phyloP scores from a whole-genome alignment of 2,329 filamentous ascomycete species.

The Ceratocystis destructans region DNA sequence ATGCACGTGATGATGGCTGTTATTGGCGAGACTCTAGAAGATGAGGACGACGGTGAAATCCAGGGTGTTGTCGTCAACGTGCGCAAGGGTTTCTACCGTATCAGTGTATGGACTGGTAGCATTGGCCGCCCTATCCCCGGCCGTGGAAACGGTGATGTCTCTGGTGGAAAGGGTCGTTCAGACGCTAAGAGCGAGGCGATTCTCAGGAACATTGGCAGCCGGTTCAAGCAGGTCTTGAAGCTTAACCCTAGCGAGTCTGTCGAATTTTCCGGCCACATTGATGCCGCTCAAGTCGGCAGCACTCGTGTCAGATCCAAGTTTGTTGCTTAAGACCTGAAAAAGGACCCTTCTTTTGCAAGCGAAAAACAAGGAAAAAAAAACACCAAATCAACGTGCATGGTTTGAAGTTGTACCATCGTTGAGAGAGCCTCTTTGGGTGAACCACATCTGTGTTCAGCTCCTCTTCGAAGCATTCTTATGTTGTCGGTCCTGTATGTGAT shows the following conservation, averaged over 20 bases:
- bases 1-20: conserved; percentile 92
- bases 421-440: neutral
- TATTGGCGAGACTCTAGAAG: conserved; percentile 94
- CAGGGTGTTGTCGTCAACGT: conserved; percentile 99
- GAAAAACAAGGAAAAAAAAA: neutral
- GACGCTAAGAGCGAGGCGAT: conserved; percentile 74
- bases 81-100: conserved; percentile 93
- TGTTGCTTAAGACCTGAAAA: conserved; percentile 45
- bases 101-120: conserved; percentile 93
- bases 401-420: conserved; percentile 1
- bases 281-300: conserved; percentile 82
- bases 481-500: neutral
- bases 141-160: conserved; percentile 57
- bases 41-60: conserved; percentile 86
- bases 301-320: conserved; percentile 94
- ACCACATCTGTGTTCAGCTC: conserved; percentile 7
- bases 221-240: conserved; percentile 86
- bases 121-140: conserved; percentile 71
- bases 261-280: conserved; percentile 94
- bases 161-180: conserved; percentile 63
- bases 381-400: neutral
- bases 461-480: conserved; percentile 8
- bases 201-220: conserved; percentile 67
- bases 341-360: neutral
- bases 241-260: conserved; percentile 63